These are phyloP conservation scores for Magnusiomyces sp. DNA, from an alignment of 1,139 yeast species.

Conservation along the genomic window DNA sequence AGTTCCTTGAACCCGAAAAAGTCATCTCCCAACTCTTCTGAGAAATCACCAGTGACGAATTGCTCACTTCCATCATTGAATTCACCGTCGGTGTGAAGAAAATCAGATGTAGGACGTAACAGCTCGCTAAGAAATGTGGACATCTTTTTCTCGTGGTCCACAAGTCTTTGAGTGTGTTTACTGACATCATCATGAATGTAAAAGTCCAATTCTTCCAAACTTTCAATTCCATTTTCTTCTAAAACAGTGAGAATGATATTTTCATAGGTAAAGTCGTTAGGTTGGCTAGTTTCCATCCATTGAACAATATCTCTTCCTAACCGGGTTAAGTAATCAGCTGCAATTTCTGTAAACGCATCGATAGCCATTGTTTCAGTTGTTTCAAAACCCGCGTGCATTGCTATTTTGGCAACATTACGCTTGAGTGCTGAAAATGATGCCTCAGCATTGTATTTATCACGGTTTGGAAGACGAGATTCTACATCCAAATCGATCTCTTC, in stretches of 20 bases:
- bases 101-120: conserved; percentile 64
- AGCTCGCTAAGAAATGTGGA: conserved; percentile 72
- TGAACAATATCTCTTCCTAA: conserved; percentile 62
- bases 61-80: conserved; percentile 90
- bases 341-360: conserved; percentile 72
- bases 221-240: conserved; percentile 75
- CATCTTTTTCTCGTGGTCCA: conserved; percentile 58
- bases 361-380: conserved; percentile 70
- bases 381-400: conserved; percentile 94
- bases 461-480: conserved; percentile 62
- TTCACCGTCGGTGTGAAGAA: conserved; percentile 51
- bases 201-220: conserved; percentile 66
- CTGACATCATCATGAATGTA: conserved; percentile 67
- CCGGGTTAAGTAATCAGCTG: conserved; percentile 70
- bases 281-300: conserved; percentile 38
- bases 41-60: conserved; percentile 88
- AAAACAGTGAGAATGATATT: conserved; percentile 56
- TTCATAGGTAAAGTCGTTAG: conserved; percentile 31
- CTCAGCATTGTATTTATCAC: conserved; percentile 48
- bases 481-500: conserved; percentile 69
- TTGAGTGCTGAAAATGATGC: conserved; percentile 60
- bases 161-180: conserved; percentile 60
- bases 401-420: conserved; percentile 64
- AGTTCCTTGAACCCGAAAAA: conserved; percentile 94
- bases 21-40: conserved; percentile 82